Base-by-base conservation (phyloP, 257 asterid species). In the Penstemon eatonii region DNA sequence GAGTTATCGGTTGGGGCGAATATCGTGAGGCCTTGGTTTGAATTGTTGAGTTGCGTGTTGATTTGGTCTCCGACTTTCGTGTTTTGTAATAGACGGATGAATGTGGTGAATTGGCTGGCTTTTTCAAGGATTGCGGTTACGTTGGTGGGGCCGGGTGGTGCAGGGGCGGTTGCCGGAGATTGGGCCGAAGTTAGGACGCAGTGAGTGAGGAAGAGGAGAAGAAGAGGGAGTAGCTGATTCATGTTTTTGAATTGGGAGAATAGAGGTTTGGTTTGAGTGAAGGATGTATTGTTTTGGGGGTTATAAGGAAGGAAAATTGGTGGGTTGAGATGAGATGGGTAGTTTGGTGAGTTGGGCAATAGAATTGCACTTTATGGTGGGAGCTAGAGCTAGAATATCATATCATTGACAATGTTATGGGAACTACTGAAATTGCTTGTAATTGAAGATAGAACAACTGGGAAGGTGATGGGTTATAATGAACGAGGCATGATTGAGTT, bases 111-210 rank as follows among this genome's bases (percentile, higher is more conserved):
- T 3, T 61, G 77, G 33, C 85, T 78, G 0, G 84, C 86, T 73
- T 86, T 86, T 36, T 71, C 82, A 33, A 86, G 89, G 70, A 88
- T 80, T 10, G 79, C 73, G 2, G 86, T 82, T 19, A 86, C 55
- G 18, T 86, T 76, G 62, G 81, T 13, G 1, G 96, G 87, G 8
- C 78, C 78, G 0, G 80, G 45, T 3, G 86, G 90, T 5, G 76
- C 80, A 7, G 88, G 80, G 10, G 88, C 84, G 7, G 78, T 71
- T 3, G 80, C 82, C 25, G 82, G 79, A 8, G 83, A 60, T 70
- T 82, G 87, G 9, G 82, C 76, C 18, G 61, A 59, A 18, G 73
- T 62, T 51, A n/a, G 51, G 42, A 1, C 33, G 33, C 33, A 25
- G 33, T 25, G 33, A 25, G 33, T 25, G 33, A 25, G 33, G 2